Conservation (phyloP, 306 rosid genomes). For the Vicia villosa region DNA sequence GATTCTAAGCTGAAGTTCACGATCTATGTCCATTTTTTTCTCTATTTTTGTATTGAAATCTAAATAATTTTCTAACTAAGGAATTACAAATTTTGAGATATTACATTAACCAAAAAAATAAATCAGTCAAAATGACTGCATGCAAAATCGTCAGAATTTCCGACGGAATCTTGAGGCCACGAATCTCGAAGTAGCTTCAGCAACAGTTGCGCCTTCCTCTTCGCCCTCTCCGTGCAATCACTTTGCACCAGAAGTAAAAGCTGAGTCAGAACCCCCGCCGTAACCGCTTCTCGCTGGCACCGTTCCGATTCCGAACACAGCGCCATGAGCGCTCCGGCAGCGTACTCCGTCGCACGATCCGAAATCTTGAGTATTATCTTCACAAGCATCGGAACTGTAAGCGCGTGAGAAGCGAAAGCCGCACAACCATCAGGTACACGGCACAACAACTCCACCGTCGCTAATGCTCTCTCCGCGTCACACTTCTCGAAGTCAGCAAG, state of each 20-base stretch:
- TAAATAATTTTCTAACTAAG: constrained; percentile 20
- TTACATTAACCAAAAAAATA: constrained; percentile 10
- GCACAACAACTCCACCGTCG: constrained; percentile 79
- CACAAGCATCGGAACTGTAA: constrained; percentile 81
- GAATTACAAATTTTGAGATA: constrained; percentile 38
- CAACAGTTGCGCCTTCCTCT: constrained; percentile 87
- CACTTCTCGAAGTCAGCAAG: constrained; percentile 80
- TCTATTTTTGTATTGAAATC: constrained; percentile 1
- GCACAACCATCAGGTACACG: constrained; percentile 60
- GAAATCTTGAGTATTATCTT: constrained; percentile 80
- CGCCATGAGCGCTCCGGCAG: constrained; percentile 81
- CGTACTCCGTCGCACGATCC: constrained; percentile 88
- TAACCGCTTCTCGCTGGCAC: constrained; percentile 70
- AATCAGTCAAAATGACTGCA: constrained; percentile 63
- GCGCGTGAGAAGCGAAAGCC: constrained; percentile 70
- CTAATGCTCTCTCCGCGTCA: constrained; percentile 81
- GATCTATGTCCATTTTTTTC: constrained; percentile 34
- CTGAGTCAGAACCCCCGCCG: constrained; percentile 83
- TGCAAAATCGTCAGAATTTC: constrained; percentile 79
- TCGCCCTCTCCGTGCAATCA: constrained; percentile 88
- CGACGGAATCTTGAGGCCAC: constrained; percentile 87
- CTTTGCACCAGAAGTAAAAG: constrained; percentile 80
- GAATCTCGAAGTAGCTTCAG: constrained; percentile 97
- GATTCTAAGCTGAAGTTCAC: constrained; percentile 28
- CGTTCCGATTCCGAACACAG: constrained; percentile 75